Percentiles rank a stretch among this genome's conserved stretches.
Conservation (phyloP, 257 asterid species). For the Gentiana straminea region DNA sequence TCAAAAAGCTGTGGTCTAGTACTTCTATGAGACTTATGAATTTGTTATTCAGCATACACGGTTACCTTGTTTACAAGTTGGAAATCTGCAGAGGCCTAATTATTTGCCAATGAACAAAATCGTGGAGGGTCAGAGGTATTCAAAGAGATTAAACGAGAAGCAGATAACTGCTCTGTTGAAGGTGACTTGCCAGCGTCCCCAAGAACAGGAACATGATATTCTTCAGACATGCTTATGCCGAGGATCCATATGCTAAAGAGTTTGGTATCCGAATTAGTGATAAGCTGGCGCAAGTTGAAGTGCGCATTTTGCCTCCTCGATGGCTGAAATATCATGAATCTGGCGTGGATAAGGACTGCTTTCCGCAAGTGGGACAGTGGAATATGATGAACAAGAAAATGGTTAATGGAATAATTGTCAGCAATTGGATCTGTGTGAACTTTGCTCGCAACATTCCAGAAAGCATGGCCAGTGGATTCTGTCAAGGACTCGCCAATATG, state of each 20-base stretch:
- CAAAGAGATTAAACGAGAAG: slow-evolving; percentile 82
- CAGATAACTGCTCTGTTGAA: slow-evolving; percentile 86
- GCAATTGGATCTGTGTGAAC: slow-evolving; percentile 79
- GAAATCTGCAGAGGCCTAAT: slow-evolving; percentile 80
- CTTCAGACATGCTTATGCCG: slow-evolving; percentile 80
- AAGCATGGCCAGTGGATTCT: slow-evolving; percentile 45
- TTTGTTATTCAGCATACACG: slow-evolving; percentile 66
- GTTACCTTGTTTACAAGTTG: slow-evolving; percentile 94
- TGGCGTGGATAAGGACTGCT: slow-evolving; percentile 83
- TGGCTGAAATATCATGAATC: slow-evolving; percentile 92
- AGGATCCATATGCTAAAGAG: slow-evolving; percentile 83
- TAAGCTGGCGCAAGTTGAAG: slow-evolving; percentile 86
- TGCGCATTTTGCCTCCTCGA: slow-evolving; percentile 88
- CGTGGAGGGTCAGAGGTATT: slow-evolving; percentile 90
- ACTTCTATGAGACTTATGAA: slow-evolving; percentile 75
- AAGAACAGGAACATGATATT: slow-evolving; percentile 65
- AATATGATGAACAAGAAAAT: slow-evolving; percentile 99
- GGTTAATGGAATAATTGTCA: slow-evolving; percentile 90
- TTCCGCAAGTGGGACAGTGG: slow-evolving; percentile 97
- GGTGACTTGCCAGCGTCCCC: slow-evolving; percentile 97
- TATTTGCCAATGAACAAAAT: slow-evolving; percentile 95
- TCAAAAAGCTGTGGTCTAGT: slow-evolving; percentile 68
- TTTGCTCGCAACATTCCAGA: slow-evolving; percentile 73
- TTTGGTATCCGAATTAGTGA: slow-evolving; percentile 91
- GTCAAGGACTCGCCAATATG: slow-evolving; percentile 90